Evolutionary conservation across 805 yeast species (phyloP).

Genomic region (Candida caryicola): DNA sequence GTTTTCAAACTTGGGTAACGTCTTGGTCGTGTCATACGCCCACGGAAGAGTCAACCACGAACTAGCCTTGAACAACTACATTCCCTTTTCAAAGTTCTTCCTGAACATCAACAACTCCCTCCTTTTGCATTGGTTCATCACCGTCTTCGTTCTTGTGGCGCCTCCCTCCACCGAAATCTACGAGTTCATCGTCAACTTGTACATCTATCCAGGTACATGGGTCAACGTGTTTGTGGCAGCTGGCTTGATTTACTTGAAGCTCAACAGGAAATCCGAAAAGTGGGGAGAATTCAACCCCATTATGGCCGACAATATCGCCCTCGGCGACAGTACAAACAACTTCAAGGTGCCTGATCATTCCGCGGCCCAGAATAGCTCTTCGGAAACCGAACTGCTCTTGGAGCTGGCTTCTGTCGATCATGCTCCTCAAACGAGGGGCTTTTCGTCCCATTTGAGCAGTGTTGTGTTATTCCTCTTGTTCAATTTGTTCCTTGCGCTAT

Average conservation of each 20-base stretch:
- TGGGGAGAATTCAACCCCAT: constrained; percentile 14
- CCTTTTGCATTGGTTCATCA: constrained; percentile 53
- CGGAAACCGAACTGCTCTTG: constrained; percentile 4
- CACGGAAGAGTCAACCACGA: constrained; percentile 59
- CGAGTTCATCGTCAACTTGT: constrained; percentile 59
- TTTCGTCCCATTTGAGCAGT: constrained; percentile 31
- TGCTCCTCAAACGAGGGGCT: constrained; percentile 5
- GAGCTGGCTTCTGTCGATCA: background rate
- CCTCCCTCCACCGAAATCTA: constrained; percentile 67
- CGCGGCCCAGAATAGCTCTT: background rate
- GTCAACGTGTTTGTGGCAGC: constrained; percentile 50
- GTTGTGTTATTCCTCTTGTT: constrained; percentile 40
- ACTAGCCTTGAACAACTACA: constrained; percentile 47
- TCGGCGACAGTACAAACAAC: constrained; percentile 6
- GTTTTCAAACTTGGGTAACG: constrained; percentile 61
- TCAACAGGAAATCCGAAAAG: constrained; percentile 18
- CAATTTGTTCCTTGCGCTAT: constrained; percentile 49
- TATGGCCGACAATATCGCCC: constrained; percentile 3
- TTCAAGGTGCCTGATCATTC: background rate
- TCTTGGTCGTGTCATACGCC: constrained; percentile 61
- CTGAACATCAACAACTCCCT: constrained; percentile 46
- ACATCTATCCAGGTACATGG: constrained; percentile 64
- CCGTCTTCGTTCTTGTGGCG: constrained; percentile 49
- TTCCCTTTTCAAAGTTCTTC: constrained; percentile 51
- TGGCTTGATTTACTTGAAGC: constrained; percentile 53